Evolutionary conservation across 2,329 filamentous ascomycete genomes (phyloP).

Genomic region (Pseudogymnoascus sp.): DNA sequence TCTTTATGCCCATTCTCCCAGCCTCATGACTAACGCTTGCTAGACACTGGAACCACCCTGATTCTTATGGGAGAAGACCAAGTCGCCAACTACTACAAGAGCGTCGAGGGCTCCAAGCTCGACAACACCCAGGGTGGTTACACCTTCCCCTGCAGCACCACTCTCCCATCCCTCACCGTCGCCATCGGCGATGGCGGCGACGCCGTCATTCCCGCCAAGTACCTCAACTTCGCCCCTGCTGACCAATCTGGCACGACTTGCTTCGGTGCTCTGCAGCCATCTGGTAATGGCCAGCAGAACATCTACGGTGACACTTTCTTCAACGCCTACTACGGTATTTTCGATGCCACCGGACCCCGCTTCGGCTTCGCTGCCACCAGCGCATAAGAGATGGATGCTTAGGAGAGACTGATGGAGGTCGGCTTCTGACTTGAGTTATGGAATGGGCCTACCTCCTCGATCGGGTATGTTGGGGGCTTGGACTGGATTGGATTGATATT

Average conservation of each 20-base stretch:
- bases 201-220: slow-evolving; percentile 27
- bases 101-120: slow-evolving; percentile 26
- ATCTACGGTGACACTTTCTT: slow-evolving; percentile 29
- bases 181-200: slow-evolving; percentile 25
- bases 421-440: background rate
- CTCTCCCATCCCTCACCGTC: slow-evolving; percentile 29
- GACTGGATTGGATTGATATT: background rate
- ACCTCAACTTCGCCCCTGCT: slow-evolving; percentile 29
- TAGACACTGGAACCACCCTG: slow-evolving; percentile 35
- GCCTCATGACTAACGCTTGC: background rate
- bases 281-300: slow-evolving; percentile 21
- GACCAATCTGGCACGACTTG: slow-evolving; percentile 20
- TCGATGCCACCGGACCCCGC: slow-evolving; percentile 19
- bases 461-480: background rate
- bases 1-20: background rate
- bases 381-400: slow-evolving; percentile 11
- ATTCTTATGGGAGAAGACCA: slow-evolving; percentile 28
- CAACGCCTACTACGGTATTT: slow-evolving; percentile 26
- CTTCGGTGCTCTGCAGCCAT: slow-evolving; percentile 31
- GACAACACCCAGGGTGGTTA: slow-evolving; percentile 26
- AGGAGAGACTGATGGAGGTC: background rate
- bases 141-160: slow-evolving; percentile 28
- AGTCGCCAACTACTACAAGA: slow-evolving; percentile 30
- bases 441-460: background rate
- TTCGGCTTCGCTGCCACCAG: slow-evolving; percentile 24